These are phyloP conservation scores for Tillandsia leiboldiana DNA, from an alignment of 176 grass and related monocot genomes.

Conservation along the genomic window DNA sequence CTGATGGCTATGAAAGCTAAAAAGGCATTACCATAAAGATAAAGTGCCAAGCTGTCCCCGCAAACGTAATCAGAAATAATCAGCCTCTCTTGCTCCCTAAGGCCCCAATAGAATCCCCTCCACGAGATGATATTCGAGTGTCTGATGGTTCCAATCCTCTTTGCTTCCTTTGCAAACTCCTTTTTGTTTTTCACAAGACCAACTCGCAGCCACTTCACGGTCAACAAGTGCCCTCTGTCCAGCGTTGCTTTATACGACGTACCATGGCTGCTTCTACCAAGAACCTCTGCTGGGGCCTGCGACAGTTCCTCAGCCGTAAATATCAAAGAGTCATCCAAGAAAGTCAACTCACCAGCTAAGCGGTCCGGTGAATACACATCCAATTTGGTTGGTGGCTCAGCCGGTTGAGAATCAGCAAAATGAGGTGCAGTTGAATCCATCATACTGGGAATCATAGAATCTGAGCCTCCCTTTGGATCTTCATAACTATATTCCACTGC, in stretches of 20 bases:
- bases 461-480: conserved; percentile 44
- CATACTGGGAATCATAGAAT: conserved; percentile 29
- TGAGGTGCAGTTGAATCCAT: conserved; percentile 40
- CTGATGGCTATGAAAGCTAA: conserved; percentile 17
- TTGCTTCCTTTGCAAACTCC: conserved; percentile 81
- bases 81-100: conserved; percentile 89
- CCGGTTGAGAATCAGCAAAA: conserved; percentile 35
- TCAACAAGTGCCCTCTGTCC: conserved; percentile 60
- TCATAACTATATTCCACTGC: conserved; percentile 59
- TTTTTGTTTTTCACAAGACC: conserved; percentile 84
- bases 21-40: conserved; percentile 77
- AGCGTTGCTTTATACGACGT: conserved; percentile 73
- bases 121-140: conserved; percentile 79
- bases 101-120: conserved; percentile 92
- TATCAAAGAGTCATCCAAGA: conserved; percentile 61
- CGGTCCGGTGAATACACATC: conserved; percentile 87
- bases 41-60: conserved; percentile 66
- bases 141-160: conserved; percentile 60
- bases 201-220: conserved; percentile 88
- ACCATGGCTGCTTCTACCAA: conserved; percentile 89
- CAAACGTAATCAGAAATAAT: conserved; percentile 76
- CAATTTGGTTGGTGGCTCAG: conserved; percentile 49
- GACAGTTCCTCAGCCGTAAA: conserved; percentile 90
- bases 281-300: conserved; percentile 75
- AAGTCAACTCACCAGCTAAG: conserved; percentile 71